phyloP scores from a whole-genome alignment of 345 rosid species.

The Limnanthes douglasii region DNA sequence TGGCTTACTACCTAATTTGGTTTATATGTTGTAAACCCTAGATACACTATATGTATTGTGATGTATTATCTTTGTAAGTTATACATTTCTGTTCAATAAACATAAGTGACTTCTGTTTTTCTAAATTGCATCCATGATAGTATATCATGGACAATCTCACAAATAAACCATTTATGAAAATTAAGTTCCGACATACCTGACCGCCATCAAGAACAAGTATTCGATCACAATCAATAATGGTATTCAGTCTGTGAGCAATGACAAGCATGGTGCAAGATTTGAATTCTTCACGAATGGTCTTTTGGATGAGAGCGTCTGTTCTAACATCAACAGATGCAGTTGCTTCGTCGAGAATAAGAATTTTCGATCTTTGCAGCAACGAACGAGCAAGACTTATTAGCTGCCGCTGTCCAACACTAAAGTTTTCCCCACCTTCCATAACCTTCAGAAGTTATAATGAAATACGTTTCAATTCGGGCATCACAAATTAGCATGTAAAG shows the following conservation, averaged over 20 bases:
- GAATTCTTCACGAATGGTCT: conserved; percentile 82
- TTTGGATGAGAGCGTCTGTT: conserved; percentile 81
- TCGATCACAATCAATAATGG: conserved; percentile 65
- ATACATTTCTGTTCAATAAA: too few species aligned
- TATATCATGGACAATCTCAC: too few species aligned
- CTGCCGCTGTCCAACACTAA: conserved; percentile 91
- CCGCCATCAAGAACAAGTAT: conserved; percentile 85
- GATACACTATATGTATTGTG: too few species aligned
- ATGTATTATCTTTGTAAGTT: too few species aligned
- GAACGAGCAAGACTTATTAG: conserved; percentile 90
- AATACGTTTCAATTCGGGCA: too few species aligned
- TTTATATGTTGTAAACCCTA: too few species aligned
- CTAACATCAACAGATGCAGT: conserved; percentile 92
- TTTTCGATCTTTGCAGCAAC: conserved; percentile 65
- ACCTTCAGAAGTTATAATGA: conserved; percentile 25
- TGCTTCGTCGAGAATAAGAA: conserved; percentile 93
- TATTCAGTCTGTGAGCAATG: conserved; percentile 85
- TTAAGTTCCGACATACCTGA: conserved; percentile 24
- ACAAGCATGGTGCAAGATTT: conserved; percentile 75
- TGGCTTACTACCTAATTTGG: too few species aligned
- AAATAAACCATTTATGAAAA: background rate
- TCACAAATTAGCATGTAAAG: too few species aligned
- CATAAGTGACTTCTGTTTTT: too few species aligned
- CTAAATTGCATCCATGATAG: too few species aligned
- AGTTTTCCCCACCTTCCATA: conserved; percentile 83